Conservation (phyloP, 495 filamentous ascomycete genomes). For the Aspergillus incahuasiensis region DNA sequence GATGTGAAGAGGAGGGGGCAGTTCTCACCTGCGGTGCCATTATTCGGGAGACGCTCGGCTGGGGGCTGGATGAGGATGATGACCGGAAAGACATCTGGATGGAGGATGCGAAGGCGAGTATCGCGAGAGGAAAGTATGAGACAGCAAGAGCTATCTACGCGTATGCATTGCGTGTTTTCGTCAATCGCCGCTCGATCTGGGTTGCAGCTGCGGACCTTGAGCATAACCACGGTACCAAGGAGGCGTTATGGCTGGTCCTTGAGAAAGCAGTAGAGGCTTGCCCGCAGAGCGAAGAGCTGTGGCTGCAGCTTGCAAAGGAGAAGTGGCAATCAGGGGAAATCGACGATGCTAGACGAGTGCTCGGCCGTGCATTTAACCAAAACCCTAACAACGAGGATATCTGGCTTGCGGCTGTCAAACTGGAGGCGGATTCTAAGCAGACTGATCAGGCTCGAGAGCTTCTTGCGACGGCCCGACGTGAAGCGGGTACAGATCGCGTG, state of each 20-base stretch:
- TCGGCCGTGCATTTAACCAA: constrained; percentile 84
- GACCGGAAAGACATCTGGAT: constrained; percentile 93
- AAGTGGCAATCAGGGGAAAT: constrained; percentile 84
- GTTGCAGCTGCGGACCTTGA: constrained; percentile 87
- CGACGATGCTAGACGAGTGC: constrained; percentile 75
- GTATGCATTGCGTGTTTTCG: constrained; percentile 83
- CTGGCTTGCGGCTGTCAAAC: constrained; percentile 89
- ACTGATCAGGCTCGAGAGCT: constrained; percentile 76
- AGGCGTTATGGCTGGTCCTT: constrained; percentile 75
- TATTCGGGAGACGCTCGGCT: constrained; percentile 88
- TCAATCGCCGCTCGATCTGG: constrained; percentile 78
- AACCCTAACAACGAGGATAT: constrained; percentile 96
- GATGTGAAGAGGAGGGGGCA: constrained; percentile 89
- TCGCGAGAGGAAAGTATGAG: constrained; percentile 72
- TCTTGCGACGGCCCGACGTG: constrained; percentile 70
- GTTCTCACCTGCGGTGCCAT: constrained; percentile 81
- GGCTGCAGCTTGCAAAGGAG: constrained; percentile 93
- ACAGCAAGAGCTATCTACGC: constrained; percentile 91
- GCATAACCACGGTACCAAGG: constrained; percentile 80
- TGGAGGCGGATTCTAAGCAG: constrained; percentile 82
- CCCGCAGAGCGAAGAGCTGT: constrained; percentile 82
- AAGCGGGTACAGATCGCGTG: constrained; percentile 90
- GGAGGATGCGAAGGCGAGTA: constrained; percentile 80
- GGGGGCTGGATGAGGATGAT: constrained; percentile 92
- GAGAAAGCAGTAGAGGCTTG: constrained; percentile 94